A percentile compares a stretch with the other conserved stretches of the same genome.
phyloP scores from a whole-genome alignment of 129 eudicot species.

The Scalesia atractyloides region DNA sequence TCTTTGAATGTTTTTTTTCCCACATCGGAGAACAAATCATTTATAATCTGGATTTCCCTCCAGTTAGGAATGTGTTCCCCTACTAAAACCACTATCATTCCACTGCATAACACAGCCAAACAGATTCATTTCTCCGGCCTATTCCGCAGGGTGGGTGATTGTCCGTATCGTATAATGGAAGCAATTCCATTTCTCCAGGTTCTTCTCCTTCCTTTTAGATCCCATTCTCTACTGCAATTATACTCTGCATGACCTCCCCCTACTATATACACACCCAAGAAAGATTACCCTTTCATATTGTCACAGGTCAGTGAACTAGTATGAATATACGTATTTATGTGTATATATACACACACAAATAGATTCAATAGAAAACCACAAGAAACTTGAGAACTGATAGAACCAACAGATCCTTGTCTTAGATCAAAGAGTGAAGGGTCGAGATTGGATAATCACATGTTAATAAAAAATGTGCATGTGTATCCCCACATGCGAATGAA shows the following conservation, averaged over 20 bases:
- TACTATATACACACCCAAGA: not conserved
- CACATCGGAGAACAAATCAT: not conserved
- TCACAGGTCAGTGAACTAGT: not conserved
- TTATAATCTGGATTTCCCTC: not conserved
- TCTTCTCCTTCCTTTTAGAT: not conserved
- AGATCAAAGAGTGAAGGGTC: not conserved
- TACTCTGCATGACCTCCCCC: conserved; percentile 14
- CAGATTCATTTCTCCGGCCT: not conserved
- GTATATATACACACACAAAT: not conserved
- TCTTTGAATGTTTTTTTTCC: not conserved
- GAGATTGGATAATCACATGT: not conserved
- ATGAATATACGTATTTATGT: not conserved
- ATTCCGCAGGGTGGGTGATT: not conserved
- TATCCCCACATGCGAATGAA: not conserved
- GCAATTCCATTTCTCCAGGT: not conserved
- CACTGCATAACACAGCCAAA: not conserved
- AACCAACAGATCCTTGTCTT: not conserved
- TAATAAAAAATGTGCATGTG: not conserved
- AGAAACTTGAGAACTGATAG: not conserved
- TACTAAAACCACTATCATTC: not conserved
- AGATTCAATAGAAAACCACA: not conserved
- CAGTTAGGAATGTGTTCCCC: not conserved
- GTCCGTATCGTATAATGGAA: not conserved
- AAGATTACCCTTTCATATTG: not conserved
- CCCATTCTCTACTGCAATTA: not conserved